Base-by-base conservation (phyloP, 2,329 filamentous ascomycete genomes). In the Penicillium sp. region DNA sequence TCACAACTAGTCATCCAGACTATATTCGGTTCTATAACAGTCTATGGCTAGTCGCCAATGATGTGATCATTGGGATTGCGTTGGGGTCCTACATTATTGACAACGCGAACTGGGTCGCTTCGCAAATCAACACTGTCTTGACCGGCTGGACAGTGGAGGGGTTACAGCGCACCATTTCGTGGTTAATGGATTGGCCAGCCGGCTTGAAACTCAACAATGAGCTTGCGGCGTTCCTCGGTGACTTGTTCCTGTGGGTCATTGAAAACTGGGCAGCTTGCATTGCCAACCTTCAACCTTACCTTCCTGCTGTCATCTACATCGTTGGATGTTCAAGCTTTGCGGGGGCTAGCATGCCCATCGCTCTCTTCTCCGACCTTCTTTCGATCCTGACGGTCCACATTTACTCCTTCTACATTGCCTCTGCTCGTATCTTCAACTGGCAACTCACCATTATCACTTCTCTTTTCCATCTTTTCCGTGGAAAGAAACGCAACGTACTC, bases 21-120 rank as follows among this genome's bases (percentile, higher is more conserved):
- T 99, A 99, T 73, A 99, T 99, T 65, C 89, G 94, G 17, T 99
- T 99, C 76, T 99, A 97, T 78, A 99, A 99, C 74, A 97, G 92
- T 69, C 80, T 99, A 5, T 99, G 94, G 94, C 89, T 99, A 9
- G 94, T 99, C 23, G 93, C 93, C 31, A 99, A 99, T 77, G 94
- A 99, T 77, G 89, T 99, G 47, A 99, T 99, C 63, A 97, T 99
- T 59, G 95, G 94, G 27, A 97, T 99, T 65, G 94, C 94, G 1
- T 78, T 99, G 8, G 95, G 94, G 0, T 96, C 92, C 0, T 99
- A 96, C 73, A 96, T 99, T 61, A 93, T 97, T 61, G 94, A 99
- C 72, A 97, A 99, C 68, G 88, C 91, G 2, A 83, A 86, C 55
- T 91, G 89, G 81, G 91, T 96, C 2, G 92, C 92, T 2, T 82